A percentile compares a stretch with the other conserved stretches of the same genome.
Conservation (phyloP, 441 rosid genomes). For the Croton setiger region DNA sequence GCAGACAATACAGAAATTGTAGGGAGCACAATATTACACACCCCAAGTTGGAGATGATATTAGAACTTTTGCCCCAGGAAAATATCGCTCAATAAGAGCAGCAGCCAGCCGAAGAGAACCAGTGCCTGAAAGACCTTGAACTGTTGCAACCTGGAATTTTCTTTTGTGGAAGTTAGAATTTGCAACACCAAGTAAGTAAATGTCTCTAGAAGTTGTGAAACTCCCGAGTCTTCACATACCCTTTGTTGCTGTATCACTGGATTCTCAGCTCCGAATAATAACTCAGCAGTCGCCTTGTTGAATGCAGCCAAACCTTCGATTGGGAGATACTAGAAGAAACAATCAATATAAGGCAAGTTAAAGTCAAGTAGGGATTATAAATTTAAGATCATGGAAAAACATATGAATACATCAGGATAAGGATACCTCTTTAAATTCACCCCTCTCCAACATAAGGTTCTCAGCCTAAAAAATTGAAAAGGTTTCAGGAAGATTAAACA, state of each 20-base stretch:
- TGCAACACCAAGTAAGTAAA: neutral
- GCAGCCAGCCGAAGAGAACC: conserved; percentile 94
- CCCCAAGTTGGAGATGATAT: conserved; percentile 98
- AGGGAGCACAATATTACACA: conserved; percentile 24
- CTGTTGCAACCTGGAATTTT: conserved; percentile 75
- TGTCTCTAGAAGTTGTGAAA: conserved; percentile 1
- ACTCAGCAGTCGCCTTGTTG: conserved; percentile 88
- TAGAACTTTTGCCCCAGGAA: conserved; percentile 82
- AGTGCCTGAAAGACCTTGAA: conserved; percentile 97
- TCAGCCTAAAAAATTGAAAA: conserved; percentile 57
- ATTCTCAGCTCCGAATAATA: conserved; percentile 79
- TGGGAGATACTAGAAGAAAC: conserved; percentile 75
- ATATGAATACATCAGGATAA: conserved; percentile 27
- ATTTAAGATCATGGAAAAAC: conserved; percentile 3
- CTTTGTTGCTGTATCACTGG: conserved; percentile 63
- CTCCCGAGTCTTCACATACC: conserved; percentile 38
- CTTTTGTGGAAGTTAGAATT: conserved; percentile 3
- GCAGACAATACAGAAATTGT: conserved; percentile 3
- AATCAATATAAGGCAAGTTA: conserved; percentile 16
- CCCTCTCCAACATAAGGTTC: conserved; percentile 79
- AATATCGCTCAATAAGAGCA: conserved; percentile 87
- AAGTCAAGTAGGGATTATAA: neutral
- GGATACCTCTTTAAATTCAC: conserved; percentile 92
- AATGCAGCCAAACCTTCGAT: conserved; percentile 96
- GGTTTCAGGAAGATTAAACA: conserved; percentile 5